phyloP scores from a whole-genome alignment of 2,329 filamentous ascomycete genomes.

The Trichophyton verrucosum region DNA sequence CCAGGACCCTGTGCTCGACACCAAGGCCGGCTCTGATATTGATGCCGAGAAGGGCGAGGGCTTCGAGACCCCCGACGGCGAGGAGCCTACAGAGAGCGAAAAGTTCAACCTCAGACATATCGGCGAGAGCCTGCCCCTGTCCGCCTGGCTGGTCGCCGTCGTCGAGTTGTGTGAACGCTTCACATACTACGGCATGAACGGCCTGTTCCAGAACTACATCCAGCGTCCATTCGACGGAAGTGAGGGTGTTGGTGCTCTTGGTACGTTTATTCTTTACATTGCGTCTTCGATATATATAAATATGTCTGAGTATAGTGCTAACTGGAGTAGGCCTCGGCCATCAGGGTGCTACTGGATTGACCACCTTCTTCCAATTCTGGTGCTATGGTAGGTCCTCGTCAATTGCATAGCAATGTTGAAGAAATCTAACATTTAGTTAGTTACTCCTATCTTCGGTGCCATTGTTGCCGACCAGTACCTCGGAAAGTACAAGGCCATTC shows the following conservation, averaged over 20 bases:
- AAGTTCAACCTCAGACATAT: constrained; percentile 40
- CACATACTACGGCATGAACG: constrained; percentile 45
- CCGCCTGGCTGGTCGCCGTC: constrained; percentile 45
- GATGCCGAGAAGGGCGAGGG: constrained; percentile 1
- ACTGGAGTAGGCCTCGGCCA: constrained; percentile 23
- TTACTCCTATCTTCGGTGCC: constrained; percentile 48
- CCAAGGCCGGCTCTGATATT: background rate
- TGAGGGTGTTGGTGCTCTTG: constrained; percentile 30
- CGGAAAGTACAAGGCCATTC: constrained; percentile 49
- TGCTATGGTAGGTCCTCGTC: constrained; percentile 32
- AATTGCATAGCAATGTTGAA: background rate
- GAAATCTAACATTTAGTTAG: constrained; percentile 12
- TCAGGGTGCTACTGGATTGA: constrained; percentile 37
- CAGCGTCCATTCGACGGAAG: constrained; percentile 30
- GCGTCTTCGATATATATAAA: background rate
- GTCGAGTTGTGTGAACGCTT: constrained; percentile 49
- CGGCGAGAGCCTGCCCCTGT: constrained; percentile 43
- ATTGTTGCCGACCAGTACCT: constrained; percentile 49
- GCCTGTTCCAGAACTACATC: constrained; percentile 47
- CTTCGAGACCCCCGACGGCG: constrained; percentile 32
- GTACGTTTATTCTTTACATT: constrained; percentile 15
- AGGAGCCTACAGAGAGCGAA: constrained; percentile 43
- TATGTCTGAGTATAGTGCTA: background rate
- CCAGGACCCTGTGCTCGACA: background rate
- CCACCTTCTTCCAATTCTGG: constrained; percentile 45